Percentiles rank a stretch among this genome's conserved stretches.
Conservation (phyloP, 371 early-diverging fungal species). For the Sporodiniella umbellata region DNA sequence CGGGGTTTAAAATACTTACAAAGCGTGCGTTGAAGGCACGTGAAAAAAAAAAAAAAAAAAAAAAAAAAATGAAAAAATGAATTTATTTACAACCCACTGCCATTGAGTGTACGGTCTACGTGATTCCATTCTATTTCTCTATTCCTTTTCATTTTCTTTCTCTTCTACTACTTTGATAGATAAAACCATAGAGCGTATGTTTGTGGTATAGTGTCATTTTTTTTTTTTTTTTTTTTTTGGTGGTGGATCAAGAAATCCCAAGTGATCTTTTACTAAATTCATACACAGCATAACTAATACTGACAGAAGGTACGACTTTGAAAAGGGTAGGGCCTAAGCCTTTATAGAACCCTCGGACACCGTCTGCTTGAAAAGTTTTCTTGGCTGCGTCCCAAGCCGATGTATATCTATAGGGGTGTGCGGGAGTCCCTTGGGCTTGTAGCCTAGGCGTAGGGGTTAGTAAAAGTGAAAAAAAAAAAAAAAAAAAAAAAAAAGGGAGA, state of each 20-base stretch:
- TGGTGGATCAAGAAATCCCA: constrained; percentile 38
- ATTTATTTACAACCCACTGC: too few relatives aligned
- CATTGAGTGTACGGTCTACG: too few relatives aligned
- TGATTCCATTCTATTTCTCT: too few relatives aligned
- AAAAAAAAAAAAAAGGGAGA: background rate
- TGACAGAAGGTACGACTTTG: constrained; percentile 69
- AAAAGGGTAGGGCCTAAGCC: constrained; percentile 79
- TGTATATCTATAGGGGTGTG: constrained; percentile 70
- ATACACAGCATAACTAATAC: constrained; percentile 65
- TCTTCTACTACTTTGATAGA: too few relatives aligned
- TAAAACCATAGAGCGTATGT: too few relatives aligned
- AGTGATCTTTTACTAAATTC: constrained; percentile 58
- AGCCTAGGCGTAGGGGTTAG: constrained; percentile 42
- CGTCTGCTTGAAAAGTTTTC: constrained; percentile 72
- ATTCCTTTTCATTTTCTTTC: too few relatives aligned
- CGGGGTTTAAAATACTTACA: too few relatives aligned
- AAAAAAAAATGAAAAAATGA: too few relatives aligned
- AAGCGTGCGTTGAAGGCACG: too few relatives aligned
- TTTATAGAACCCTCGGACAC: constrained; percentile 82
- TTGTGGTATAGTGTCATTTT: too few relatives aligned
- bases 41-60: too few relatives aligned
- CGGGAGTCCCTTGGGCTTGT: constrained; percentile 83
- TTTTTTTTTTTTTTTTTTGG: too few relatives aligned
- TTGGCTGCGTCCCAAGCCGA: constrained; percentile 68
- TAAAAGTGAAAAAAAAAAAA: background rate